Evolutionary conservation across 2,329 filamentous ascomycete genomes (phyloP), one percentile per base, ranked within the genome.

Genomic region (Fusarium sororula): DNA sequence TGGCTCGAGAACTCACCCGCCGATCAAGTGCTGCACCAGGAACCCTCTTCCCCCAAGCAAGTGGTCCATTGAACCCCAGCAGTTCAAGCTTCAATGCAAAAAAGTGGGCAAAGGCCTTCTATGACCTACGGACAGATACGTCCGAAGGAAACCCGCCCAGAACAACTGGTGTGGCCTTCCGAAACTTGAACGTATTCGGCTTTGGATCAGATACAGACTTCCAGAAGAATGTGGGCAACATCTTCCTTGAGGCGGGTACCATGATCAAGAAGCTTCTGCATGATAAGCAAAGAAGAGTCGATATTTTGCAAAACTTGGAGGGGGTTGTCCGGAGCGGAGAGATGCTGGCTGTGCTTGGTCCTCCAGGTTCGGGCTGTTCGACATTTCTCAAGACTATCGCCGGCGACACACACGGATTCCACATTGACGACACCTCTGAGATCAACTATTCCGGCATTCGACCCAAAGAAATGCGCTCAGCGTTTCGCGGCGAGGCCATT

Each of bases 371-470:
- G 18, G 92, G 92, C 45, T 96, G 94, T 80, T 93, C 92, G 14
- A 96, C 94, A 3, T 90, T 96, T 71, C 85, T 96, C 58, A 96
- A 95, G 83, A 93, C 93, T 0, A 89, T 96, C 72, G 89, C 93
- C 3, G 93, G 94, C 61, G 93, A 96, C 81, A 93, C 92, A 7
- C 91, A 94, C 74, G 94, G 94, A 38, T 91, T 96, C 72, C 89
- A 88, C 74, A 85, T 96, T 15, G 92, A 93, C 53, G 82, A 91
- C 15, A 82, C 85, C 18, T 91, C 92, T 0, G 89, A 92, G 70
- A 88, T 96, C 78, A 95, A 96, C 83, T 96, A 96, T 79, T 92
- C 76, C n/a, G 75, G 90, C 70, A 87, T 93, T 71, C 84, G 88
- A 1, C 87, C 92, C 39, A 83, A 92, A 76, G 88, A 93, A 77